Evolutionary conservation across 768 basidiomycete genomes (phyloP), one percentile per base, ranked within the genome.

Genomic region (Ephemerocybe angulata): DNA sequence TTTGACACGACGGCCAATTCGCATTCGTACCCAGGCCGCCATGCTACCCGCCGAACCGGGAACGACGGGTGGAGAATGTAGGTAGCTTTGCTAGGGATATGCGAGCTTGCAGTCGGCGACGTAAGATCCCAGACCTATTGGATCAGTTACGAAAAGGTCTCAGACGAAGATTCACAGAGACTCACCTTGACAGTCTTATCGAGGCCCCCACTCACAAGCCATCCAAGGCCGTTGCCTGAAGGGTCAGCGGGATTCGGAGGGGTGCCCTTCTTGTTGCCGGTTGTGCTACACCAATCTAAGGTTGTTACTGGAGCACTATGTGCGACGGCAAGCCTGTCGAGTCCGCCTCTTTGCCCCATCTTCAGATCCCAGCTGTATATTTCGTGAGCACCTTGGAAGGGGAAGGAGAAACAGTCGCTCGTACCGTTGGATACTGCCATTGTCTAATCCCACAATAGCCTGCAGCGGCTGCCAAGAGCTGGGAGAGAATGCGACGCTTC

Each of bases 131-230:
- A 93, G 0, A 90, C 72, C 86, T 87, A 46, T 2, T 48, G 4
- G 38, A 53, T 6, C 29, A n/a, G 38, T 8, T 44, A 22, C 13
- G 35, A 4, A 7, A 17, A 25, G 28, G 37, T n/a, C n/a, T 8
- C 25, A 27, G 28, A 17, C 17, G 15, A 37, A 52, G 31, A 56
- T 56, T 8, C 27, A 15, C 10, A 49, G 24, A 33, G 25, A 50
- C 28, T 31, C 43, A 84, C 88, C 74, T 92, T 91, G 48, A 92
- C 89, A 27, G 79, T 84, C 31, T 84, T 82, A 69, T 93, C 91
- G 28, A 93, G 71, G 0, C 90, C 87, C 12, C 85, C 88, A 51
- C 87, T 91, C 4, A 83, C 85, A 21, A 93, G 76, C 89, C 90
- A 93, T 1, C 88, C 88, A 25, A 78, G 67, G 5, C 76, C 74